Conservation (phyloP, 768 basidiomycete species). For the Boletus rex-veris region DNA sequence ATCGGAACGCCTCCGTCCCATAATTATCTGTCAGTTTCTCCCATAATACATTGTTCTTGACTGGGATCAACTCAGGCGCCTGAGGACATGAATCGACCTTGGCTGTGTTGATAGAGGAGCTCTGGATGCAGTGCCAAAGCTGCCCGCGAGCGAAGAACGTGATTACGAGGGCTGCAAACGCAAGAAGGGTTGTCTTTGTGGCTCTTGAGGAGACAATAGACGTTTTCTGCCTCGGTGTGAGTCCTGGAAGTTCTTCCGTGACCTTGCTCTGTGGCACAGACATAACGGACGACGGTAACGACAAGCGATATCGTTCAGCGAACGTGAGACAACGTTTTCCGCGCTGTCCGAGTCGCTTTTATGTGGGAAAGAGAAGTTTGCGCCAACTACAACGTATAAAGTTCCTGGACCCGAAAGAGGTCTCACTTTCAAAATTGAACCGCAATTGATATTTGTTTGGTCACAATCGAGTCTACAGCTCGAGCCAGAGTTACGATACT, state of each 20-base stretch:
- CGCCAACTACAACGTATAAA: too few species aligned
- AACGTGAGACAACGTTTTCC: too few species aligned
- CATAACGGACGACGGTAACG: constrained; percentile 8
- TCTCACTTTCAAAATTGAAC: too few species aligned
- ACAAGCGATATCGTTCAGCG: too few species aligned
- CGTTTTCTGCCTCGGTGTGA: not conserved
- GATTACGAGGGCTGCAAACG: constrained; percentile 15
- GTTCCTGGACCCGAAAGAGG: too few species aligned
- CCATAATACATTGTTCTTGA: constrained; percentile 35
- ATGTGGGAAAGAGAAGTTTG: too few species aligned
- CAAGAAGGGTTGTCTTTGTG: constrained; percentile 11
- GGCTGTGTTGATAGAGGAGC: not conserved
- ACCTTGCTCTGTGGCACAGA: constrained; percentile 8
- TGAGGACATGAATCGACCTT: constrained; percentile 34
- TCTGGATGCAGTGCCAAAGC: constrained; percentile 4
- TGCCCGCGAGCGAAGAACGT: constrained; percentile 8
- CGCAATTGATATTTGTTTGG: too few species aligned
- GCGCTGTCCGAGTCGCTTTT: too few species aligned
- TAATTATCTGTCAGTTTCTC: constrained; percentile 28
- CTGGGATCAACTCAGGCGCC: constrained; percentile 30
- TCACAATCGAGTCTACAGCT: too few species aligned
- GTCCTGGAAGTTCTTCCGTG: constrained; percentile 11
- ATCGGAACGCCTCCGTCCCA: constrained; percentile 35
- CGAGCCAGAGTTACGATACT: too few species aligned
- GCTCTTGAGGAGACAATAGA: constrained; percentile 6